Base-by-base conservation (phyloP, 352 stramenopile species). In the Blastocystis hominis region DNA sequence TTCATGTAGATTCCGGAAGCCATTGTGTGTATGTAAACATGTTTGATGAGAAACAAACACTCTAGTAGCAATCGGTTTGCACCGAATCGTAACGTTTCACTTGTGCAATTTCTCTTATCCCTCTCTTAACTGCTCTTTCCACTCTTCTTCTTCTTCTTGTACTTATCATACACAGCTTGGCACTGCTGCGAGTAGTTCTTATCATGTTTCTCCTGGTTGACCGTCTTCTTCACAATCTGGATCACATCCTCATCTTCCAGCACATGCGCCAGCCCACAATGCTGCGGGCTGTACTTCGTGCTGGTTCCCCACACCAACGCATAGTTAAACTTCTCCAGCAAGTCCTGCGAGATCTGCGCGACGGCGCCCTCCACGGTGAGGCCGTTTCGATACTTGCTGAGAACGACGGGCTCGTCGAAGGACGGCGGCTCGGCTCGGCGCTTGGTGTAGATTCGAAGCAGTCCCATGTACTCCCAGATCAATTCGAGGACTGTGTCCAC, bases 381-480 rank as follows among this genome's bases (percentile, higher is more conserved):
- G 30, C 93, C 94, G 80, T 89, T 68, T 86, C 89, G 95, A 89
- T 97, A 95, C 47, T 93, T 92, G 88, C 96, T 96, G 40, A 99
- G 90, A 81, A 99, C 97, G 15, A 99, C 95, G 0, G 97, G 97
- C 78, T 97, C 96, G 69, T 92, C 92, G 88, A 98, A 97, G 92
- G 98, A 96, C 9, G 97, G 97, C 77, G 94, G 91, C 79, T 93
- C 91, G 63, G 96, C 96, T 86, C 94, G 94, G 17, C 93, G 95
- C 91, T 99, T 99, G 53, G 96, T 98, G 91, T 98, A 99, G 89
- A 98, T 96, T 75, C 96, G 93, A 69, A 97, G 97, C 91, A 98
- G 95, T 89, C 94, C 93, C 89, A 94, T 95, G 88, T 98, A 98
- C 88, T 98, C 93, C 97, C 97, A 99, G 89, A 99, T 96, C 80